These are phyloP conservation scores for Graphilbum fragrans DNA, from an alignment of 2,329 filamentous ascomycete genomes.

Conservation along the genomic window DNA sequence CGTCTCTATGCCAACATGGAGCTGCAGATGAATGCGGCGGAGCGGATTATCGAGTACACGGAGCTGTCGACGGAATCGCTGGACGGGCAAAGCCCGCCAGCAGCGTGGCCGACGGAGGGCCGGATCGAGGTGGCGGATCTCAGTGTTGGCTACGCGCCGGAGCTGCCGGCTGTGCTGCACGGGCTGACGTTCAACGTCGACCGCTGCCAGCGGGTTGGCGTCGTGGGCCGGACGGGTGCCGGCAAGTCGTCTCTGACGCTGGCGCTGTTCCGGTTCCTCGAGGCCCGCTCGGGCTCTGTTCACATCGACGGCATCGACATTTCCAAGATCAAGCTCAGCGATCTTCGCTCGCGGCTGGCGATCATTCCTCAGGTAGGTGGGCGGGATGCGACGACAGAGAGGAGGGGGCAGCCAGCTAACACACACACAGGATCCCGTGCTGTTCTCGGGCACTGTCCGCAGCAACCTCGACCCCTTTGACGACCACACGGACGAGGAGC, in stretches of 20 bases:
- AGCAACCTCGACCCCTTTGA: conserved; percentile 69
- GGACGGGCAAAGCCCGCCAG: conserved; percentile 47
- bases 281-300: conserved; percentile 53
- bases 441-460: conserved; percentile 69
- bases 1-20: conserved; percentile 59
- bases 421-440: conserved; percentile 51
- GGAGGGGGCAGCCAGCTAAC: conserved; percentile 9
- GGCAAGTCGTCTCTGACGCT: conserved; percentile 68
- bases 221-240: conserved; percentile 66
- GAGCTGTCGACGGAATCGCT: conserved; percentile 55
- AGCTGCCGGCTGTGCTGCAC: conserved; percentile 59
- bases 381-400: background rate
- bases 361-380: conserved; percentile 57
- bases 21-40: conserved; percentile 67
- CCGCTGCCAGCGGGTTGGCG: conserved; percentile 58
- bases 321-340: conserved; percentile 55
- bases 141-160: conserved; percentile 58
- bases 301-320: conserved; percentile 65
- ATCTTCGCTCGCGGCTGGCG: conserved; percentile 59
- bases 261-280: conserved; percentile 67
- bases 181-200: conserved; percentile 55
- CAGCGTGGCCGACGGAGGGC: conserved; percentile 65
- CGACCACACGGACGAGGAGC: conserved; percentile 54
- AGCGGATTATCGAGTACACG: conserved; percentile 65
- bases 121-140: conserved; percentile 61